Evolutionary conservation across 495 filamentous ascomycete genomes (phyloP).

Genomic region (Neohortaea acidophila): DNA sequence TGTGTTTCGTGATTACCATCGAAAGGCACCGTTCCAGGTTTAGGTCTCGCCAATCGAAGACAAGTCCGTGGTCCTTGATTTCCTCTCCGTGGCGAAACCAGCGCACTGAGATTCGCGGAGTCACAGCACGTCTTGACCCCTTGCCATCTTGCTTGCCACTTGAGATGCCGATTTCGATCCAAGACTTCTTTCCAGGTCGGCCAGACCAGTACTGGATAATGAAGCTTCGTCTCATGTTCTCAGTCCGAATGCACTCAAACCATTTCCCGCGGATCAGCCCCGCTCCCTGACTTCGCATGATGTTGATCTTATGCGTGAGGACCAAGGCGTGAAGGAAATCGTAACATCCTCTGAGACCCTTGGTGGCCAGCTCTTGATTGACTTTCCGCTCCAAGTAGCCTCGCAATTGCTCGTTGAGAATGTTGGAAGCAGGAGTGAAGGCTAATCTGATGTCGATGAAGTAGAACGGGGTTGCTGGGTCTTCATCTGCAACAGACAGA

Average conservation of each 20-base stretch:
- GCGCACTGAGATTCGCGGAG: constrained; percentile 47
- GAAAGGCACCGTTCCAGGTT: constrained; percentile 60
- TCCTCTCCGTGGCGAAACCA: constrained; percentile 78
- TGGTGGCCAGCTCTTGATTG: constrained; percentile 47
- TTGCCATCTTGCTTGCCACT: constrained; percentile 40
- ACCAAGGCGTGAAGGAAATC: constrained; percentile 70
- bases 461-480: constrained; percentile 64
- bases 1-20: constrained; percentile 59
- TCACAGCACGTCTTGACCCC: constrained; percentile 19
- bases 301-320: constrained; percentile 72
- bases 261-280: constrained; percentile 53
- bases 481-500: constrained; percentile 70
- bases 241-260: constrained; percentile 58
- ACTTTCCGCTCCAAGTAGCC: constrained; percentile 50
- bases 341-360: constrained; percentile 64
- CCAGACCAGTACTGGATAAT: constrained; percentile 81
- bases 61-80: constrained; percentile 46
- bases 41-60: constrained; percentile 48
- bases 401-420: constrained; percentile 43
- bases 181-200: constrained; percentile 55
- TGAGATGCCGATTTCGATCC: constrained; percentile 73
- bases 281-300: constrained; percentile 58
- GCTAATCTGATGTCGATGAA: constrained; percentile 83
- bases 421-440: constrained; percentile 51
- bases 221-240: constrained; percentile 60